Evolutionary conservation across 331 rosid genomes (phyloP).

Genomic region (Rhamnella rubrinervis): DNA sequence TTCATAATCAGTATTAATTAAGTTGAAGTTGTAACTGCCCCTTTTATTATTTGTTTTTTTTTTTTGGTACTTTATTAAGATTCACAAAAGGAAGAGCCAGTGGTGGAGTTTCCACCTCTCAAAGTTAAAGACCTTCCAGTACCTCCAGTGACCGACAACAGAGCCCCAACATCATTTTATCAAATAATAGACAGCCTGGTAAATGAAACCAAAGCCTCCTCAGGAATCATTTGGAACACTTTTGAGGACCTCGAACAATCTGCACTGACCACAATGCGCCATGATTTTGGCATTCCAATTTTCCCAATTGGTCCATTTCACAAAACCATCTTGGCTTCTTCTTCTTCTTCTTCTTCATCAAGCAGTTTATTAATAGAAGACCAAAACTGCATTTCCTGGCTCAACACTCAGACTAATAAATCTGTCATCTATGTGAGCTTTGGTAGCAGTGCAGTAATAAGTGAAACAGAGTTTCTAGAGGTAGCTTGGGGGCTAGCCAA

Average conservation of each 20-base stretch:
- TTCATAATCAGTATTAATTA: no score
- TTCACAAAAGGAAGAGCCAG: constrained; percentile 38
- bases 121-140: constrained; percentile 52
- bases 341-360: background rate
- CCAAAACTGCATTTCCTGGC: constrained; percentile 14
- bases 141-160: constrained; percentile 27
- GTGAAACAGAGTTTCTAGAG: constrained; percentile 3
- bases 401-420: constrained; percentile 3
- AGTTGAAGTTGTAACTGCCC: background rate
- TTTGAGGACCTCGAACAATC: constrained; percentile 22
- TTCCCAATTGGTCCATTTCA: constrained; percentile 15
- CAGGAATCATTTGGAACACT: constrained; percentile 19
- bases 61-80: constrained; percentile 13
- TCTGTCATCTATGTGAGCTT: constrained; percentile 16
- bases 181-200: constrained; percentile 9
- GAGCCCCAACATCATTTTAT: constrained; percentile 24
- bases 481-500: no score
- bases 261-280: constrained; percentile 1
- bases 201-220: constrained; percentile 15
- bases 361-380: constrained; percentile 2
- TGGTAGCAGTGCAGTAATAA: background rate
- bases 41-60: no score
- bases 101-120: constrained; percentile 46
- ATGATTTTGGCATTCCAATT: background rate
- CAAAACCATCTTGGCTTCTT: background rate